Evolutionary conservation across 768 basidiomycete genomes (phyloP).

Genomic region (Auriculariales sp.): DNA sequence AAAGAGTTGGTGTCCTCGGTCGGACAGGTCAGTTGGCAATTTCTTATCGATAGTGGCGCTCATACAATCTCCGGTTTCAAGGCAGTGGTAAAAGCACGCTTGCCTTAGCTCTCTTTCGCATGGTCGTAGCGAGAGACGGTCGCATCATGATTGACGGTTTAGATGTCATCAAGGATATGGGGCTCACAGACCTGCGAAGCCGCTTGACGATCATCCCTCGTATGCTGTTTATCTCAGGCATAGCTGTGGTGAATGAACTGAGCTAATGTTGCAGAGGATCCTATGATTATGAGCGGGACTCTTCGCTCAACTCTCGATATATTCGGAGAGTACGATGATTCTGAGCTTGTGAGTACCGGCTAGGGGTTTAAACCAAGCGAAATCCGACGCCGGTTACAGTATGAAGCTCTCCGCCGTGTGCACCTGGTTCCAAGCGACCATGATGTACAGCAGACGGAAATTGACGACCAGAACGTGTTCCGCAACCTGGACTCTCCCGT

Average conservation of each 20-base stretch:
- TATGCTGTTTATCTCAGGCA: slow-evolving; percentile 21
- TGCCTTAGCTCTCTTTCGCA: slow-evolving; percentile 75
- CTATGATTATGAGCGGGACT: slow-evolving; percentile 73
- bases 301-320: slow-evolving; percentile 71
- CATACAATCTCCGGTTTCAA: no score
- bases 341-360: slow-evolving; percentile 53
- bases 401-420: slow-evolving; percentile 70
- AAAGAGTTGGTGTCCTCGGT: slow-evolving; percentile 47
- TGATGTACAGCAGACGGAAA: slow-evolving; percentile 28
- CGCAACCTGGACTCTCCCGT: slow-evolving; percentile 58
- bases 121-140: slow-evolving; percentile 75
- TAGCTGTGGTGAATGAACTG: background rate
- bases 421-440: slow-evolving; percentile 56
- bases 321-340: slow-evolving; percentile 77
- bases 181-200: slow-evolving; percentile 68
- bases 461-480: slow-evolving; percentile 62
- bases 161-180: slow-evolving; percentile 66
- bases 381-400: slow-evolving; percentile 25
- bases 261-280: slow-evolving; percentile 55
- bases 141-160: slow-evolving; percentile 62
- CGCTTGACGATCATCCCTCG: slow-evolving; percentile 65
- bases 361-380: background rate
- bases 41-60: no score
- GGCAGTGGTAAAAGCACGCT: slow-evolving; percentile 65
- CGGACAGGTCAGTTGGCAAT: no score